Base-by-base conservation (phyloP, 116 monocot genomes). In the Papilionanthe hybrid region DNA sequence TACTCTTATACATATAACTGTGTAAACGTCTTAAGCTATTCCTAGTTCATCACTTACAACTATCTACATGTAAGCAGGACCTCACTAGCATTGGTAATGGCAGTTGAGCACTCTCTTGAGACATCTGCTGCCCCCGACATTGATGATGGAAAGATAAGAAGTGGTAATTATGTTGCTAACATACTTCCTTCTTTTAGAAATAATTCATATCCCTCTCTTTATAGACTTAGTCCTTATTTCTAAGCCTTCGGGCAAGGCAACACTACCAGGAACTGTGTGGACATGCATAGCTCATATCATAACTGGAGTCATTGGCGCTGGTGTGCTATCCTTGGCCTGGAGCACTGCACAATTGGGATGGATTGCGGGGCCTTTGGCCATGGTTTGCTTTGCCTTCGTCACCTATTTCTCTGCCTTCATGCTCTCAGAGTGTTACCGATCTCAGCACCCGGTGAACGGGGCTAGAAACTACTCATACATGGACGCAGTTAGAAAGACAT, bases 261-360 rank as follows among this genome's bases (percentile, higher is more conserved):
- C n/a, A 37, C 69, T 41, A 25, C 42, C 82, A 84, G 91, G 91
- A 41, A 92, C 87, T 1, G 25, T 75, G 49, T 82, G 86, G 78
- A 92, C 89, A 27, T 79, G 82, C 67, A 60, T 81, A 25, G 80
- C 88, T 18, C 82, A 82, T 56, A 86, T 84, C 72, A 91, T 86
- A 25, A 72, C 78, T 0, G 75, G 75, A 5, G 75, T 73, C 10
- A 75, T 82, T 9, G 75, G 92, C 10, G 78, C 92, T 15, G 92
- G 92, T 27, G 87, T 92, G 56, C 83, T 92, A 25, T 89, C 92
- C 1, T 82, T 92, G 15, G 89, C 92, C 27, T 92, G 89, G 89
- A 87, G 86, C 82, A 82, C 77, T 2, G 86, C 92, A 23, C 89
- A 92, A 27, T 57, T 92, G 6, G 92, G 92, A 3, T 92, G 92